A percentile compares a stretch with the other conserved stretches of the same genome.
Evolutionary conservation across 306 rosid species (phyloP).

Genomic region (Fagus sylvatica): DNA sequence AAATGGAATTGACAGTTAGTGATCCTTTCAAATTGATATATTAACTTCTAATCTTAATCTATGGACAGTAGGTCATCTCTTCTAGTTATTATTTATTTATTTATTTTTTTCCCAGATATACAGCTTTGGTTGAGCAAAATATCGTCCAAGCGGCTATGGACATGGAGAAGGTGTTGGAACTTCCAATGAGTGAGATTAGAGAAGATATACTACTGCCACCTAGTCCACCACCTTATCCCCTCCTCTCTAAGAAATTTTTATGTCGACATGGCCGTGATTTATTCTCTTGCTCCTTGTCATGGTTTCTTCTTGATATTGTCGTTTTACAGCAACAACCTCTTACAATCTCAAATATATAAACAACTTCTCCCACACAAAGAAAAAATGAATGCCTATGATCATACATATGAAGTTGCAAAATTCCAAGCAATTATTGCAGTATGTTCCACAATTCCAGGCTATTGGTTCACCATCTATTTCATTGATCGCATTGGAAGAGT

Average conservation of each 20-base stretch:
- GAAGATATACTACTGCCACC: constrained; percentile 39
- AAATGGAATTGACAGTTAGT: too few species aligned
- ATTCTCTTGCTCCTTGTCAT: constrained; percentile 46
- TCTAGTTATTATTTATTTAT: too few species aligned
- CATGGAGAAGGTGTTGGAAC: constrained; percentile 67
- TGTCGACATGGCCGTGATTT: constrained; percentile 64
- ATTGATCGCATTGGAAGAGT: too few species aligned
- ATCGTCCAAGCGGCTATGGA: constrained; percentile 65
- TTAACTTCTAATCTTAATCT: too few species aligned
- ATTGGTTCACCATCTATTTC: constrained; percentile 12
- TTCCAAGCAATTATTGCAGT: constrained; percentile 62
- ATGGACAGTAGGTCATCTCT: too few species aligned
- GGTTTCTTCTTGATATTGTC: constrained; percentile 73
- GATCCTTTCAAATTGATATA: background rate
- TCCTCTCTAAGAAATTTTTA: constrained; percentile 50
- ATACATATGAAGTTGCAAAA: constrained; percentile 38
- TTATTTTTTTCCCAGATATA: constrained; percentile 41
- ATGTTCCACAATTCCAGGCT: constrained; percentile 77
- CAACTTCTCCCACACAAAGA: background rate
- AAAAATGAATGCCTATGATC: constrained; percentile 1
- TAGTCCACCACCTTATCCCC: constrained; percentile 24
- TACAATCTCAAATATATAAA: constrained; percentile 57
- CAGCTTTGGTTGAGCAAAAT: constrained; percentile 68
- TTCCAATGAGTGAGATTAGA: constrained; percentile 40
- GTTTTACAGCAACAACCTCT: constrained; percentile 72